Conservation (phyloP, 129 eudicot genomes). For the Flaveria trinervia region DNA sequence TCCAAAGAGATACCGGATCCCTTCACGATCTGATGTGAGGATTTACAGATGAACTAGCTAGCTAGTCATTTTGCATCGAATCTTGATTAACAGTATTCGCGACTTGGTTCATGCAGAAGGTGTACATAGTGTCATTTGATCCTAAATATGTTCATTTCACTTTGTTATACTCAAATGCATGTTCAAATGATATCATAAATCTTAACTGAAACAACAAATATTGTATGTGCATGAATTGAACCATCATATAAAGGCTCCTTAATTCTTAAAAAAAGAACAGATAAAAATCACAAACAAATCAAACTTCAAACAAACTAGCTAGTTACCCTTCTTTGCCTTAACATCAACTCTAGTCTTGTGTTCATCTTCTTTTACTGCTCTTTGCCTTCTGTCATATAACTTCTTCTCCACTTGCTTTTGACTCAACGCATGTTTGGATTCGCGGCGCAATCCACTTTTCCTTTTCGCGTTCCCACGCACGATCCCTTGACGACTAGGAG, state of each 20-base stretch:
- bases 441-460: constrained; percentile 30
- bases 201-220: constrained; percentile 18
- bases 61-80: too few relatives aligned
- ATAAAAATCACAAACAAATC: constrained; percentile 16
- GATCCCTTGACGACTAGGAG: constrained; percentile 49
- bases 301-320: constrained; percentile 15
- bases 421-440: constrained; percentile 36
- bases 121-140: too few relatives aligned
- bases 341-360: constrained; percentile 24
- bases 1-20: too few relatives aligned
- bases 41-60: too few relatives aligned
- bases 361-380: constrained; percentile 45
- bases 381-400: constrained; percentile 34
- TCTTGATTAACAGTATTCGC: too few relatives aligned
- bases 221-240: constrained; percentile 23
- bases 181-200: constrained; percentile 11
- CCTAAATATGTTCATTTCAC: constrained; percentile 13
- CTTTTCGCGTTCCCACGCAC: constrained; percentile 28
- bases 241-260: constrained; percentile 20
- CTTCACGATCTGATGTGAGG: too few relatives aligned
- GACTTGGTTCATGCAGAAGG: too few relatives aligned
- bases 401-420: constrained; percentile 48
- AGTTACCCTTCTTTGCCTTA: constrained; percentile 44
- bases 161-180: constrained; percentile 23
- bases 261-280: neutral